These are phyloP conservation scores for Xylaria digitata DNA, from an alignment of 2,329 filamentous ascomycete genomes.

Conservation along the genomic window DNA sequence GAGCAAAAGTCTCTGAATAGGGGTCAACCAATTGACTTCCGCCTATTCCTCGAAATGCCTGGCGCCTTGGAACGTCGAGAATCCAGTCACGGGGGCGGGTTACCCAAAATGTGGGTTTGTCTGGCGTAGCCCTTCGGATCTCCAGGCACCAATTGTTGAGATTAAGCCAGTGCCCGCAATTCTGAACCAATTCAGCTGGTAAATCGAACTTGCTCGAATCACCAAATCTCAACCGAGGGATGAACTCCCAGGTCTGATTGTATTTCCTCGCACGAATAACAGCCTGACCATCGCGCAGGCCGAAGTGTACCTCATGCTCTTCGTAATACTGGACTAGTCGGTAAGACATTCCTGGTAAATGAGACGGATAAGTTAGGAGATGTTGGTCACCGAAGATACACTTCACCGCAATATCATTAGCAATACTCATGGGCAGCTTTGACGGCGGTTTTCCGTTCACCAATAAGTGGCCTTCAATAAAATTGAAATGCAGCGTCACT, in stretches of 20 bases:
- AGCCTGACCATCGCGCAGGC: conserved; percentile 55
- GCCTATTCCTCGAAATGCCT: conserved; percentile 38
- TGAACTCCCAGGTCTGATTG: conserved; percentile 48
- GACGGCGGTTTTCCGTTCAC: conserved; percentile 53
- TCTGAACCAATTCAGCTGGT: conserved; percentile 61
- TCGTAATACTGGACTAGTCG: conserved; percentile 45
- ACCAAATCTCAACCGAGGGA: conserved; percentile 50
- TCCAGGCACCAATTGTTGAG: conserved; percentile 57
- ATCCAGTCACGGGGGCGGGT: conserved; percentile 50
- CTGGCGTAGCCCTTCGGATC: conserved; percentile 55
- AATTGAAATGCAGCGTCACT: conserved; percentile 52
- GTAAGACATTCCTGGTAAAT: conserved; percentile 64
- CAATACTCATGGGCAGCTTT: conserved; percentile 64
- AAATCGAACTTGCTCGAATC: conserved; percentile 56
- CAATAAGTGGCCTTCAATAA: conserved; percentile 51
- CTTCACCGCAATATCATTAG: conserved; percentile 61
- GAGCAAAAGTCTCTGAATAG: conserved; percentile 54
- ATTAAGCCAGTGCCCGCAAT: conserved; percentile 72
- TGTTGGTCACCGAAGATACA: conserved; percentile 50
- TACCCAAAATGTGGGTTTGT: conserved; percentile 50
- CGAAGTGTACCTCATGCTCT: conserved; percentile 65
- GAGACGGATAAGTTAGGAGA: conserved; percentile 65
- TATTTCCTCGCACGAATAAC: conserved; percentile 56
- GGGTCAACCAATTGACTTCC: conserved; percentile 60
- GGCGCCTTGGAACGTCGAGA: conserved; percentile 47